phyloP scores from a whole-genome alignment of 345 rosid genomes.

The Eucalyptus coolabah region DNA sequence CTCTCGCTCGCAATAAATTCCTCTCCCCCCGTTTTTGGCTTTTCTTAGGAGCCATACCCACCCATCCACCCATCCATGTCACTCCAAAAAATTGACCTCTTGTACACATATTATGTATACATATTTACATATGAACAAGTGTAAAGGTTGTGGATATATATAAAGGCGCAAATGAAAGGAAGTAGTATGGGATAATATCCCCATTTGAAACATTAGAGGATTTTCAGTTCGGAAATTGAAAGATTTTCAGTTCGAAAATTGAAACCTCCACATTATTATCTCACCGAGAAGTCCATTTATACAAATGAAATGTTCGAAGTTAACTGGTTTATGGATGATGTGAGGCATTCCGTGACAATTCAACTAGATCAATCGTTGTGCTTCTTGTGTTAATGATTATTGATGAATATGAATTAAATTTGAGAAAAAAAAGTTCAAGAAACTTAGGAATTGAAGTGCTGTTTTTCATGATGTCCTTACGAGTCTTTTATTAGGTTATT shows the following conservation, averaged over 20 bases:
- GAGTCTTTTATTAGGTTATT: neutral
- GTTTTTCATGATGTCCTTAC: neutral
- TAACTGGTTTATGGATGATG: fast-evolving
- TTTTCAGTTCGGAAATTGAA: too few relatives aligned
- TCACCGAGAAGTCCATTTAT: neutral
- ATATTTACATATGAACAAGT: too few relatives aligned
- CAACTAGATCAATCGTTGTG: fast-evolving
- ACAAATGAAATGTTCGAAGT: neutral
- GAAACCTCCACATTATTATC: neutral
- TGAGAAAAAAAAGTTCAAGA: neutral
- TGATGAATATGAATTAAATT: neutral
- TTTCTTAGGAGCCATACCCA: neutral
- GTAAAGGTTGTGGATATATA: too few relatives aligned
- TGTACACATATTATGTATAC: too few relatives aligned
- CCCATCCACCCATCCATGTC: neutral
- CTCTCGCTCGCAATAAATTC: neutral
- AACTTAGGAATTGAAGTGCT: neutral
- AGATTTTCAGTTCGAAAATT: neutral
- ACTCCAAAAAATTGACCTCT: neutral
- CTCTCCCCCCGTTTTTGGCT: neutral
- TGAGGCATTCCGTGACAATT: neutral
- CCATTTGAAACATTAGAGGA: too few relatives aligned
- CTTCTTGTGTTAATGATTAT: fast-evolving
- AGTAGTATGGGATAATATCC: too few relatives aligned
- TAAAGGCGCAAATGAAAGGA: too few relatives aligned